Evolutionary conservation across 495 filamentous ascomycete genomes (phyloP).

Genomic region (Hypomontagnella monticulosa): DNA sequence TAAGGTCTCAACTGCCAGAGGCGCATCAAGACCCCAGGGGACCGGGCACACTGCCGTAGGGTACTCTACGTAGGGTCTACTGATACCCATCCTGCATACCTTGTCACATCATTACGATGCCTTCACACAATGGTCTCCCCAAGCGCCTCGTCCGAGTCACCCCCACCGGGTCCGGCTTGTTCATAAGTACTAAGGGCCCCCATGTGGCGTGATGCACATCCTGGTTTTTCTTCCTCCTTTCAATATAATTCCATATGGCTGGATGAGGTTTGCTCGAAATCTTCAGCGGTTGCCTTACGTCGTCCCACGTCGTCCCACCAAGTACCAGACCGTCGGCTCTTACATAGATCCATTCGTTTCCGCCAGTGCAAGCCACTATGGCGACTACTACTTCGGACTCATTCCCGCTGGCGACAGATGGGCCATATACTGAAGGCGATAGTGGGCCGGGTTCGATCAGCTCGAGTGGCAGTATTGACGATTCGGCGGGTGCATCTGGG

Average conservation of each 20-base stretch:
- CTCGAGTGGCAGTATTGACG: conserved; percentile 47
- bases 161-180: conserved; percentile 15
- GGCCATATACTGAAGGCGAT: conserved; percentile 40
- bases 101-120: conserved; percentile 30
- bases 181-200: conserved; percentile 39
- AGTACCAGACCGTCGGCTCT: conserved; percentile 28
- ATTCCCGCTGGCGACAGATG: conserved; percentile 50
- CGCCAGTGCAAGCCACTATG: conserved; percentile 37
- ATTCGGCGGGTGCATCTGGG: conserved; percentile 65
- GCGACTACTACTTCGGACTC: conserved; percentile 33
- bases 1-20: conserved; percentile 33
- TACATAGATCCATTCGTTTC: conserved; percentile 24
- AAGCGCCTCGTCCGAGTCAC: conserved; percentile 26
- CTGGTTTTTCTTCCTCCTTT: conserved; percentile 24
- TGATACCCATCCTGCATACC: conserved; percentile 29
- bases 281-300: conserved; percentile 30
- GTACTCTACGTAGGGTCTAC: conserved; percentile 13
- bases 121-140: conserved; percentile 15
- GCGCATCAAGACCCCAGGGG: conserved; percentile 32
- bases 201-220: conserved; percentile 42
- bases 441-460: conserved; percentile 38
- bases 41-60: neutral
- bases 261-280: conserved; percentile 36
- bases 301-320: conserved; percentile 39
- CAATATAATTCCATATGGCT: conserved; percentile 28